Conservation (phyloP, 2,329 filamentous ascomycete genomes). For the Dactylellina cionopaga region DNA sequence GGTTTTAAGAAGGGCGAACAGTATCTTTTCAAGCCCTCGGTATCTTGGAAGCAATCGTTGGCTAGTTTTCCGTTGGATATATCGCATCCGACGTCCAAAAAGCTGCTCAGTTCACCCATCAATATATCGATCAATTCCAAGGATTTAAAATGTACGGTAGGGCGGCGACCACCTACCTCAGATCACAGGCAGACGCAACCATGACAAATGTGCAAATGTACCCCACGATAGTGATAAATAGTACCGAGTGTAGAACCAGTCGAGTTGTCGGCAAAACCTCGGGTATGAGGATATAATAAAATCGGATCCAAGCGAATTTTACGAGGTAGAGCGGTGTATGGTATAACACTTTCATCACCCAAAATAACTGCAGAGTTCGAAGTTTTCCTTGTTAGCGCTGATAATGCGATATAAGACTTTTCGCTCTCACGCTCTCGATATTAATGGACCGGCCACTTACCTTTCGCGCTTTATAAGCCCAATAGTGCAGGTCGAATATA, state of each 20-base stretch:
- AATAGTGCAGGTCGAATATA: neutral
- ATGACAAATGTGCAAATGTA: neutral
- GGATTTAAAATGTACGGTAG: neutral
- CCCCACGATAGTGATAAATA: neutral
- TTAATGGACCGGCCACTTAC: neutral
- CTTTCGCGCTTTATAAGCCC: neutral
- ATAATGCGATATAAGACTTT: neutral
- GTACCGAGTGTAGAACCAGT: neutral
- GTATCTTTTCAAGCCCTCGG: neutral
- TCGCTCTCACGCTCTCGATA: neutral
- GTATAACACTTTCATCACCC: slow-evolving; percentile 7
- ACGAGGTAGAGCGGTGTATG: slow-evolving; percentile 5
- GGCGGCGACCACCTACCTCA: neutral
- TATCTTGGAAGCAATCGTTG: neutral
- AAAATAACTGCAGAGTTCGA: neutral
- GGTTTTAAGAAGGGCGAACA: slow-evolving; percentile 6
- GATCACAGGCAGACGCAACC: neutral
- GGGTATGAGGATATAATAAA: neutral
- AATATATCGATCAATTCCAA: neutral
- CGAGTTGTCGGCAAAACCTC: neutral
- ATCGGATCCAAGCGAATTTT: slow-evolving; percentile 2
- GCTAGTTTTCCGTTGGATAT: neutral
- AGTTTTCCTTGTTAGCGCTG: neutral
- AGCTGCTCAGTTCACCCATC: neutral
- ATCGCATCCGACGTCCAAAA: neutral